Conservation (phyloP, 2,329 filamentous ascomycete species). For the Colletotrichum lindemuthianum region DNA sequence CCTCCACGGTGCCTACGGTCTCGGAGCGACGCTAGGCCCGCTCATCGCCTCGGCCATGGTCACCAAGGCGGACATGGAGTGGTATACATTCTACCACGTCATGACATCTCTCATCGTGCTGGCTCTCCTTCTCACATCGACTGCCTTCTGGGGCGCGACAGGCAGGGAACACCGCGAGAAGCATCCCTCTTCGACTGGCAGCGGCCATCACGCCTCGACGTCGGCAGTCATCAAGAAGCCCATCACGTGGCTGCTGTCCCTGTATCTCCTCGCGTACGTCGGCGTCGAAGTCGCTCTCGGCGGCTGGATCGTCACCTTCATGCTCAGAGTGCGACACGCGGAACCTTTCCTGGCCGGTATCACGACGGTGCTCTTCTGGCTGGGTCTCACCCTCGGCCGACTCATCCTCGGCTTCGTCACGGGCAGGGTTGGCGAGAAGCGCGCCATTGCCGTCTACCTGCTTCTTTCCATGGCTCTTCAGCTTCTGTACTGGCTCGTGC, state of each 20-base stretch:
- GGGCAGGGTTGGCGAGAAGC: slow-evolving; percentile 57
- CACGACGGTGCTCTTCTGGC: slow-evolving; percentile 84
- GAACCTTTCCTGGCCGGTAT: slow-evolving; percentile 78
- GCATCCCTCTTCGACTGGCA: slow-evolving; percentile 42
- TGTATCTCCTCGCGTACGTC: slow-evolving; percentile 83
- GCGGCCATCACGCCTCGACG: slow-evolving; percentile 56
- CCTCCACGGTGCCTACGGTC: slow-evolving; percentile 76
- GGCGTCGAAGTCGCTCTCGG: slow-evolving; percentile 80
- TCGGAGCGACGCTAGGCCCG: slow-evolving; percentile 76
- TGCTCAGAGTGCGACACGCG: slow-evolving; percentile 80
- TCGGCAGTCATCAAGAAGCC: slow-evolving; percentile 56
- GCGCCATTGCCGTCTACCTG: slow-evolving; percentile 62
- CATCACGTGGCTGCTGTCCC: slow-evolving; percentile 76
- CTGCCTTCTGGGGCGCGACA: slow-evolving; percentile 72
- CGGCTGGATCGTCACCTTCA: slow-evolving; percentile 86
- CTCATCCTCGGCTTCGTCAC: slow-evolving; percentile 81
- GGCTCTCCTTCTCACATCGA: slow-evolving; percentile 62
- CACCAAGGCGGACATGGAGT: slow-evolving; percentile 67
- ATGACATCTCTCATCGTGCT: slow-evolving; percentile 70
- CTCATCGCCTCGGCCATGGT: slow-evolving; percentile 79
- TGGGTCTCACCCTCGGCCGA: slow-evolving; percentile 80
- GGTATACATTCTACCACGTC: slow-evolving; percentile 82
- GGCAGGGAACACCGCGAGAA: slow-evolving; percentile 64
- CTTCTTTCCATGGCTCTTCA: slow-evolving; percentile 70
- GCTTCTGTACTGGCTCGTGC: slow-evolving; percentile 84